Base-by-base conservation (phyloP, 2,329 filamentous ascomycete species). In the Colletotrichum sp. region DNA sequence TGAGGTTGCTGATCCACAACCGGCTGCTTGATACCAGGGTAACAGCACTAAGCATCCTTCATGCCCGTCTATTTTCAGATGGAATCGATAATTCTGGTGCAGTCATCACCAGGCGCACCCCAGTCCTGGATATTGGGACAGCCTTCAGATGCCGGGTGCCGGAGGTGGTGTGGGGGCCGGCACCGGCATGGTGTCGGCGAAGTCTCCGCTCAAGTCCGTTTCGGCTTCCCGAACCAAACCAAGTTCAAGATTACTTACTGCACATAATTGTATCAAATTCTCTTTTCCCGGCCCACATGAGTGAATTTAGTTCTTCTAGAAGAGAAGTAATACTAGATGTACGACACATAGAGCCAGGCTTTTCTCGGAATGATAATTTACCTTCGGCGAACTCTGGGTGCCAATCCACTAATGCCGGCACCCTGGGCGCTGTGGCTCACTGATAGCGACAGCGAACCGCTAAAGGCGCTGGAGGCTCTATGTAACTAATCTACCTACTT, bases 301-400 rank as follows among this genome's bases (percentile, higher is more conserved):
- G 1, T 48, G 18, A 3, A n/a, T 6, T 1, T 0, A 0, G 5
- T 4, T n/a, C 39, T 48, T n/a, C 18, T 12, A 0, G 18, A 48
- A 48, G 18, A n/a, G 39, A n/a, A 7, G n/a, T 7, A 1, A n/a
- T n/a, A 0, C 18, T n/a, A 0, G 18, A 1, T 7, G 0, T 48
- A n/a, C 18, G 2, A 48, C 18, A 48, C 39, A 12, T 4, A n/a
- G 18, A n/a, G 5, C 39, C 18, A 4, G 9, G 9, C 9, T n/a
- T 48, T 48, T 48, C 18, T 48, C 18, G 1, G 39, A 48, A 48
- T 6, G 5, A n/a, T 7, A 3, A 7, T n/a, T 48, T 12, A n/a
- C 39, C 39, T 43, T 3, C 5, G 3, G 39, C 39, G 18, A n/a
- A n/a, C 9, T 48, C 3, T 7, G 5, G 18, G 18, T n/a, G n/a